Percentiles rank a stretch among this genome's conserved stretches.
These are phyloP conservation scores for Aspergillus pseudoterreus DNA, from an alignment of 2,329 filamentous ascomycete species.

Conservation along the genomic window DNA sequence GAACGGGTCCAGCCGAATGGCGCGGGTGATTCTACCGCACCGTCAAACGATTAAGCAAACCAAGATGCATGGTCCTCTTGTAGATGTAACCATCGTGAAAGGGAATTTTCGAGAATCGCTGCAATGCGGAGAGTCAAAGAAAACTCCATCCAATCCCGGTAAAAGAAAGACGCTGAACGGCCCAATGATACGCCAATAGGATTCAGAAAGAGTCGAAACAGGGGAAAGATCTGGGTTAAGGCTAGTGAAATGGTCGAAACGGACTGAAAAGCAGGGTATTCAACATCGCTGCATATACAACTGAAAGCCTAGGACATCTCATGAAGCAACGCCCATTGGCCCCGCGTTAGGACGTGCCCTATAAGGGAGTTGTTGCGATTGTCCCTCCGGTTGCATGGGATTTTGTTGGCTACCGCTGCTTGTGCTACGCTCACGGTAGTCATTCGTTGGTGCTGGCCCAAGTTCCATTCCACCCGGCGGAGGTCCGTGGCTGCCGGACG, in stretches of 20 bases:
- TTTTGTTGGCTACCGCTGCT: slow-evolving; percentile 32
- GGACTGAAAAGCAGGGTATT: slow-evolving; percentile 5
- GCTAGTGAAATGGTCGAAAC: slow-evolving; percentile 5
- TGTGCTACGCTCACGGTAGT: slow-evolving; percentile 33
- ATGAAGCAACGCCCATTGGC: slow-evolving; percentile 39
- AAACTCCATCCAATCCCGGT: slow-evolving; percentile 29
- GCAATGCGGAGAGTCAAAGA: slow-evolving; percentile 15
- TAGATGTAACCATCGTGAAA: slow-evolving; percentile 16
- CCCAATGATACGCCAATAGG: slow-evolving; percentile 18
- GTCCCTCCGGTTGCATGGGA: slow-evolving; percentile 23
- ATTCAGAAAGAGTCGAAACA: slow-evolving; percentile 11
- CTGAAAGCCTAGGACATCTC: slow-evolving; percentile 8
- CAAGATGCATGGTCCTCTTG: slow-evolving; percentile 8
- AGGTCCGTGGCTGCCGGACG: slow-evolving; percentile 37
- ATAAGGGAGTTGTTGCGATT: slow-evolving; percentile 33
- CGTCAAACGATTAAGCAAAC: not conserved
- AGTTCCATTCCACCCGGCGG: slow-evolving; percentile 27
- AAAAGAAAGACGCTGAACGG: slow-evolving; percentile 27
- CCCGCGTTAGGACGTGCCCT: slow-evolving; percentile 34
- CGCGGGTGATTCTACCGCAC: not conserved
- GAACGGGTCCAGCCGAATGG: not conserved
- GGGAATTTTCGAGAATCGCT: slow-evolving; percentile 20
- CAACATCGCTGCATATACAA: slow-evolving; percentile 11
- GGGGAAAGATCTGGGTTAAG: slow-evolving; percentile 5
- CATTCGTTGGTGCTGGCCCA: slow-evolving; percentile 20